Percentiles rank a stretch among this genome's conserved stretches.
These are phyloP conservation scores for Gossypium aridum DNA, from an alignment of 441 rosid genomes.

Conservation along the genomic window DNA sequence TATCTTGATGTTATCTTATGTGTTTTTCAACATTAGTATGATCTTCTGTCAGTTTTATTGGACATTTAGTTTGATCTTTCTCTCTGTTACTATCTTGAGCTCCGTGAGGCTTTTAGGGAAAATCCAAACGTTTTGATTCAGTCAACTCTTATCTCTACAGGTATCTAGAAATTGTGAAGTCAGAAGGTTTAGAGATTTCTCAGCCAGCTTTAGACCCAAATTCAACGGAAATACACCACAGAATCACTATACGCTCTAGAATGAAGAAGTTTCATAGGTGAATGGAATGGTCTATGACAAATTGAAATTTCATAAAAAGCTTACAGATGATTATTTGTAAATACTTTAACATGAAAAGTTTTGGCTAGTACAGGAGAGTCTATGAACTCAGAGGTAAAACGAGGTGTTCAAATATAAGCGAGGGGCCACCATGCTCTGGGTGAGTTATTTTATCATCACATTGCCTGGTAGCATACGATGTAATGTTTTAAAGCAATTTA, in stretches of 20 bases:
- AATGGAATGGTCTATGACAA: constrained; percentile 1
- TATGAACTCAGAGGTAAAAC: constrained; percentile 59
- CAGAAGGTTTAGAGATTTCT: constrained; percentile 89
- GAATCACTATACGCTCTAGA: constrained; percentile 74
- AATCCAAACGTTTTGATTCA: constrained; percentile 4
- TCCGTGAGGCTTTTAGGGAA: not conserved
- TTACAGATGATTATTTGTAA: not conserved
- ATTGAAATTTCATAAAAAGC: constrained; percentile 3
- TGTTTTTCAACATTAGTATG: not conserved
- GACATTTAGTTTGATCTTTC: not conserved
- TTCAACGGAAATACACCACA: constrained; percentile 87
- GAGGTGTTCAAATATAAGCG: constrained; percentile 61
- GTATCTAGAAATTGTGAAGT: constrained; percentile 65
- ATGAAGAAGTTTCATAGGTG: constrained; percentile 69
- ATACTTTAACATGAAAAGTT: constrained; percentile 20
- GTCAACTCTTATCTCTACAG: constrained; percentile 27
- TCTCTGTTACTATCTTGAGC: not conserved
- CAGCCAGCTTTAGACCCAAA: constrained; percentile 94
- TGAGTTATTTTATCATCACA: constrained; percentile 22
- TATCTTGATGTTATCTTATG: not conserved
- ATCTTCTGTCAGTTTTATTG: not conserved
- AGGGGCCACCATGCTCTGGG: constrained; percentile 97
- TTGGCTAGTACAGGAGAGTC: constrained; percentile 60
- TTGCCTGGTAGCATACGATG: not conserved
- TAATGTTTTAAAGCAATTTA: not conserved